Evolutionary conservation across 495 filamentous ascomycete species (phyloP).

Genomic region (Astrothelium subdiscretum): DNA sequence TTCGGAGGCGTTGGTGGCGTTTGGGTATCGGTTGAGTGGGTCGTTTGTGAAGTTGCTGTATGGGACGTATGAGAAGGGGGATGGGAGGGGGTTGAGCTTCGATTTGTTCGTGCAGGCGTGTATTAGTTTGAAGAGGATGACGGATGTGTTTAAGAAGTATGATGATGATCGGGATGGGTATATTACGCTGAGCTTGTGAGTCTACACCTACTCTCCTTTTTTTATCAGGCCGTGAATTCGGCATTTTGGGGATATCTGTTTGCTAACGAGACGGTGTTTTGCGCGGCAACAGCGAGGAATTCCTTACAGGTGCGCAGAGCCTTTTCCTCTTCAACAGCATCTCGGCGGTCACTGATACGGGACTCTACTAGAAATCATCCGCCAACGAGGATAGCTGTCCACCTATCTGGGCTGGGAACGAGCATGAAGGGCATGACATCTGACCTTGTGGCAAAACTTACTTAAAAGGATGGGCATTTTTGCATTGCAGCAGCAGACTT

Average conservation of each 20-base stretch:
- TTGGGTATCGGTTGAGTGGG: slow-evolving; percentile 81
- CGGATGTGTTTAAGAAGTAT: slow-evolving; percentile 98
- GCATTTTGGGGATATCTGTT: background rate
- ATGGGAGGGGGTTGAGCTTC: slow-evolving; percentile 68
- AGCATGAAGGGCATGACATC: background rate
- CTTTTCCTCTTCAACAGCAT: slow-evolving; percentile 35
- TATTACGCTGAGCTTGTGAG: slow-evolving; percentile 34
- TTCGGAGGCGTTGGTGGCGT: slow-evolving; percentile 80
- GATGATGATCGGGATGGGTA: slow-evolving; percentile 88
- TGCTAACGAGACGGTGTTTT: slow-evolving; percentile 4
- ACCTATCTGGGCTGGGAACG: background rate
- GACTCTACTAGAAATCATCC: slow-evolving; percentile 31
- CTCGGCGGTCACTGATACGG: slow-evolving; percentile 30
- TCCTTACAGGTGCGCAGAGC: slow-evolving; percentile 35
- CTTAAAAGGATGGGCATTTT: too few species aligned
- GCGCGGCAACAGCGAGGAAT: slow-evolving; percentile 27
- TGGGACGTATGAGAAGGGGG: slow-evolving; percentile 44
- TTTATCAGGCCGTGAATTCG: background rate
- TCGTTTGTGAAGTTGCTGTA: slow-evolving; percentile 77
- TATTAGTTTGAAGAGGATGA: slow-evolving; percentile 94
- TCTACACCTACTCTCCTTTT: slow-evolving; percentile 4
- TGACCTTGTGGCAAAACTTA: too few species aligned
- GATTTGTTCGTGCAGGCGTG: slow-evolving; percentile 97
- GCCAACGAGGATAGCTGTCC: slow-evolving; percentile 8
- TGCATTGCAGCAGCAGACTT: background rate